These are phyloP conservation scores for Verticillium dahliae DNA, from an alignment of 2,329 filamentous ascomycete genomes.

Conservation along the genomic window DNA sequence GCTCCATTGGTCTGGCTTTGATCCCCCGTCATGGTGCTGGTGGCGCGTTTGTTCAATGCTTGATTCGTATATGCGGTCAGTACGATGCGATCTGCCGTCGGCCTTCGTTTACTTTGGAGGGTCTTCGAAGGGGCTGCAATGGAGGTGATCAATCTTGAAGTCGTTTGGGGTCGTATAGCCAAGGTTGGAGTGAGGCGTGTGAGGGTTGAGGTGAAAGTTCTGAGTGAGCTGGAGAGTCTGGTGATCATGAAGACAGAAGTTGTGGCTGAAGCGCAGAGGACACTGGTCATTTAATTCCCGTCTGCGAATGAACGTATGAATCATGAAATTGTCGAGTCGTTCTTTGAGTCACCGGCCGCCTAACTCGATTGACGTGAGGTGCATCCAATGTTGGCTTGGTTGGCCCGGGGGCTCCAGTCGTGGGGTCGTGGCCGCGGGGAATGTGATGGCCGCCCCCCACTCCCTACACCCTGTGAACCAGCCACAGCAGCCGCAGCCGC, in stretches of 20 bases:
- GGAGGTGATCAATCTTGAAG: not conserved
- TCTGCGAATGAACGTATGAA: not conserved
- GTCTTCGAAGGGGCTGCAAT: not conserved
- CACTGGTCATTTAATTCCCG: not conserved
- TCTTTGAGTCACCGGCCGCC: slow-evolving; percentile 7
- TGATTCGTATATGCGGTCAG: not conserved
- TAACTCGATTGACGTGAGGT: not conserved
- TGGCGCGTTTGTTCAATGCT: not conserved
- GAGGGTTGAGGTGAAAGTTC: not conserved
- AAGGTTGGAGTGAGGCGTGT: not conserved
- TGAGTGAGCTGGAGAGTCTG: not conserved
- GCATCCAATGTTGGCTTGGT: slow-evolving; percentile 6
- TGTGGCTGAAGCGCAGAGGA: not conserved
- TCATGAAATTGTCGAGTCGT: not conserved
- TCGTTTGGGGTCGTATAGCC: not conserved
- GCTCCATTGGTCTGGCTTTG: slow-evolving; percentile 24
- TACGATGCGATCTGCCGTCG: not conserved
- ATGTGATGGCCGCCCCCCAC: too few species aligned
- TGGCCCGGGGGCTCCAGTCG: not conserved
- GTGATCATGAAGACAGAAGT: not conserved
- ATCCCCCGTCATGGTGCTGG: not conserved
- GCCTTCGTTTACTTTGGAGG: not conserved
- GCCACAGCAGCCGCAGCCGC: not conserved
- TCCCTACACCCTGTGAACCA: too few species aligned
- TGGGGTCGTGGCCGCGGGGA: not conserved